Conservation (phyloP, 805 yeast species). For the Brettanomyces nanus region DNA sequence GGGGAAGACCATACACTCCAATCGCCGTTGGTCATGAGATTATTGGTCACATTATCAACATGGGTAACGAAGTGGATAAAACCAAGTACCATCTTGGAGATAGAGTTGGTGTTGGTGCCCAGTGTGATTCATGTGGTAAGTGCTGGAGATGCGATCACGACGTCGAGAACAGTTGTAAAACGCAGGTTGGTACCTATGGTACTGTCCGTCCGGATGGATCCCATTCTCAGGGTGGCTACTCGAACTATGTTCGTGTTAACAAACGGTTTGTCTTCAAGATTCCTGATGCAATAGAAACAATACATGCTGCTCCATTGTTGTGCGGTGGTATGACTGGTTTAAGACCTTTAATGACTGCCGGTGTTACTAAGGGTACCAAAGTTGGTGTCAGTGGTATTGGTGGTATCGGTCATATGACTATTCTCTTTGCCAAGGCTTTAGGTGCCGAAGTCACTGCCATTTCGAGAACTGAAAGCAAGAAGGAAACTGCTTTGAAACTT, state of each 20-base stretch:
- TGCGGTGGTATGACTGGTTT: slow-evolving; percentile 52
- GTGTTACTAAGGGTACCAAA: slow-evolving; percentile 39
- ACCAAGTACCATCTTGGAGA: slow-evolving; percentile 35
- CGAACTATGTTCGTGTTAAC: slow-evolving; percentile 38
- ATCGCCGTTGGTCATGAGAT: slow-evolving; percentile 39
- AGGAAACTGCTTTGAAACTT: slow-evolving; percentile 37
- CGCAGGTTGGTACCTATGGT: slow-evolving; percentile 44
- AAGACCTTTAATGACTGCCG: slow-evolving; percentile 36
- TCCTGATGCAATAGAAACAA: slow-evolving; percentile 36
- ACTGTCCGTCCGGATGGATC: slow-evolving; percentile 35
- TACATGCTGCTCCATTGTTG: slow-evolving; percentile 42
- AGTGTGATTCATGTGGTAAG: slow-evolving; percentile 28
- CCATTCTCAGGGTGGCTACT: slow-evolving; percentile 39
- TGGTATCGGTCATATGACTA: slow-evolving; percentile 40
- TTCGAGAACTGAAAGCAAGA: slow-evolving; percentile 42
- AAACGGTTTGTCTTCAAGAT: slow-evolving; percentile 39
- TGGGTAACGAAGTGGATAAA: slow-evolving; percentile 29
- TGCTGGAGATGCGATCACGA: slow-evolving; percentile 32
- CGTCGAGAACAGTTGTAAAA: slow-evolving; percentile 41
- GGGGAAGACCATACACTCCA: slow-evolving; percentile 13
- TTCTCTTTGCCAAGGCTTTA: slow-evolving; percentile 46
- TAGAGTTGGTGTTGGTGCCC: slow-evolving; percentile 46
- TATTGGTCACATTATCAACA: slow-evolving; percentile 32
- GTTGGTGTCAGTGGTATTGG: slow-evolving; percentile 44
- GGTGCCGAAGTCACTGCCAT: slow-evolving; percentile 54